Percentiles rank a stretch among this genome's conserved stretches.
Conservation (phyloP, 371 early-diverging fungal genomes). For the Cladochytrium tenue region DNA sequence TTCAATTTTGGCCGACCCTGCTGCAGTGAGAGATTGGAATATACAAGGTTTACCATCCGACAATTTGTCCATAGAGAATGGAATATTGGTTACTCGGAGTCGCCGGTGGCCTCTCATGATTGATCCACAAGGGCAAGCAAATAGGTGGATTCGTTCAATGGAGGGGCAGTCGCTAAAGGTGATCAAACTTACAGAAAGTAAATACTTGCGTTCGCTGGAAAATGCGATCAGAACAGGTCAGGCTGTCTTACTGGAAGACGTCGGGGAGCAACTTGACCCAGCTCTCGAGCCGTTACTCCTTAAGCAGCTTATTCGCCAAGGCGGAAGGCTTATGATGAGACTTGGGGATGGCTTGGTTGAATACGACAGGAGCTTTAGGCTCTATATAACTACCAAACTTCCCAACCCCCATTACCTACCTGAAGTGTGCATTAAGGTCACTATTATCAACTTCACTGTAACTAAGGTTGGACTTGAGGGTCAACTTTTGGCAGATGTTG, state of each 20-base stretch:
- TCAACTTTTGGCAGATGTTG: constrained; percentile 62
- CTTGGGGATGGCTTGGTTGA: constrained; percentile 58
- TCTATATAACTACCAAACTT: constrained; percentile 59
- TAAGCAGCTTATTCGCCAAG: constrained; percentile 54
- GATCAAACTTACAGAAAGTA: constrained; percentile 48
- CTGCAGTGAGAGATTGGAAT: constrained; percentile 60
- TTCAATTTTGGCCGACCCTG: constrained; percentile 49
- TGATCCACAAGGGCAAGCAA: constrained; percentile 64
- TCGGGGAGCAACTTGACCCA: constrained; percentile 57
- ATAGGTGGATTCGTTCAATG: constrained; percentile 54
- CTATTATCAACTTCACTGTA: constrained; percentile 64
- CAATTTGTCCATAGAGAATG: constrained; percentile 56
- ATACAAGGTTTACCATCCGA: constrained; percentile 60
- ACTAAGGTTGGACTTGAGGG: constrained; percentile 55
- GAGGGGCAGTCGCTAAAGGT: constrained; percentile 49
- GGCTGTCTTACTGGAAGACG: constrained; percentile 57
- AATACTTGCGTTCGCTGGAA: constrained; percentile 53
- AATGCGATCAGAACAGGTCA: constrained; percentile 57
- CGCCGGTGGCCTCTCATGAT: constrained; percentile 64
- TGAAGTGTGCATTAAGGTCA: constrained; percentile 62
- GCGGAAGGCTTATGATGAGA: constrained; percentile 54
- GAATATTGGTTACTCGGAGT: constrained; percentile 54
- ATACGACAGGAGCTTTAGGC: constrained; percentile 58
- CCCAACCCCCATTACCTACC: constrained; percentile 62
- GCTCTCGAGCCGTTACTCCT: constrained; percentile 55